Percentiles rank a stretch among this genome's conserved stretches.
Conservation (phyloP, 495 filamentous ascomycete species). For the Daldinia childiae region DNA sequence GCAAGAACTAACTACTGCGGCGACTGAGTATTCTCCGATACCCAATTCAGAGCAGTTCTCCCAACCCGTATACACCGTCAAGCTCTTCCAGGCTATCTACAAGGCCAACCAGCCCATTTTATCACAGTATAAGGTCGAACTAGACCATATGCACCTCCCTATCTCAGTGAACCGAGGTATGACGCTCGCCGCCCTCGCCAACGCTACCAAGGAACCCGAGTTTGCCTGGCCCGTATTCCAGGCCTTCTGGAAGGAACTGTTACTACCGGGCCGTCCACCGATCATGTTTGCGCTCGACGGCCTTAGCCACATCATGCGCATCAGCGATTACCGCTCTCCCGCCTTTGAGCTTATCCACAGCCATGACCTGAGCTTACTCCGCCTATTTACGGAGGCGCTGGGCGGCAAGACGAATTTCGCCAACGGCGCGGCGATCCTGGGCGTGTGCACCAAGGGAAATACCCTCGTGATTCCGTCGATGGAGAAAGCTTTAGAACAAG, state of each 20-base stretch:
- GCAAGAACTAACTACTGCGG: constrained; percentile 79
- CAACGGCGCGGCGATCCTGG: constrained; percentile 82
- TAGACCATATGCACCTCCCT: constrained; percentile 68
- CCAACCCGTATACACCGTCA: constrained; percentile 78
- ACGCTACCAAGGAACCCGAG: constrained; percentile 77
- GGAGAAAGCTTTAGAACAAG: constrained; percentile 69
- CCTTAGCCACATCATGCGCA: constrained; percentile 78
- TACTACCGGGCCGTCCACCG: constrained; percentile 73
- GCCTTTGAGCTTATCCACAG: constrained; percentile 81
- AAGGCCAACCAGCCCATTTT: constrained; percentile 78
- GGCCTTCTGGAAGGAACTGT: constrained; percentile 80
- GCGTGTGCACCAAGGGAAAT: constrained; percentile 75
- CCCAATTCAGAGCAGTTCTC: constrained; percentile 69
- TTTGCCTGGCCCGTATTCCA: constrained; percentile 83
- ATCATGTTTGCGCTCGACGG: constrained; percentile 82
- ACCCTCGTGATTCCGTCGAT: constrained; percentile 67
- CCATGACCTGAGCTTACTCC: constrained; percentile 80
- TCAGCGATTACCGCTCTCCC: constrained; percentile 73
- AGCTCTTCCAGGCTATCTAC: constrained; percentile 73
- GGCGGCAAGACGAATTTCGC: constrained; percentile 66
- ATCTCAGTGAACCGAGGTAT: constrained; percentile 65
- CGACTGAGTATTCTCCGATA: constrained; percentile 81
- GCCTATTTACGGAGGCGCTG: constrained; percentile 77
- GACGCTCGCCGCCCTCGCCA: constrained; percentile 72
- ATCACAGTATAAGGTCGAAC: constrained; percentile 63